Percentiles rank a stretch among this genome's conserved stretches.
These are phyloP conservation scores for Cercospora sp. DNA, from an alignment of 2,329 filamentous ascomycete genomes.

Conservation along the genomic window DNA sequence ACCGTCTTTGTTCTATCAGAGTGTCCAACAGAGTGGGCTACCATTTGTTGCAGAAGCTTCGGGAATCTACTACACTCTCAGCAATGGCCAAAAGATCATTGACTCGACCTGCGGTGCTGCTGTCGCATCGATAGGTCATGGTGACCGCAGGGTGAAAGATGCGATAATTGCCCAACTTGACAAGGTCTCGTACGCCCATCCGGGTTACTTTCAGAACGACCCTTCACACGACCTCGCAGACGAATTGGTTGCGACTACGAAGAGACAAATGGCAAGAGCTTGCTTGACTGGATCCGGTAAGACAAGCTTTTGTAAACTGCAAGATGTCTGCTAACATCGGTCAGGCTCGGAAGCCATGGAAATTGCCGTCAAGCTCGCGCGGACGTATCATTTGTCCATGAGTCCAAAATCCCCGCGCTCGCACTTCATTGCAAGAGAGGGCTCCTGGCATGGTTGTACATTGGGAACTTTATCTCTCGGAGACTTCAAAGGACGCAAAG, in stretches of 20 bases:
- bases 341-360: constrained; percentile 46
- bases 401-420: constrained; percentile 41
- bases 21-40: constrained; percentile 5
- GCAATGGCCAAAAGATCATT: constrained; percentile 23
- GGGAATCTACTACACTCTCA: constrained; percentile 17
- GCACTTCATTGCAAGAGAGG: constrained; percentile 47
- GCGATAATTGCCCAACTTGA: constrained; percentile 61
- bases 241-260: constrained; percentile 6
- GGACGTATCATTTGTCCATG: constrained; percentile 52
- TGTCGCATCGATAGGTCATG: constrained; percentile 25
- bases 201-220: constrained; percentile 56
- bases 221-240: constrained; percentile 53
- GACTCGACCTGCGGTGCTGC: constrained; percentile 25
- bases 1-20: neutral
- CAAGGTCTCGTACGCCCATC: constrained; percentile 57
- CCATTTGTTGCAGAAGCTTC: constrained; percentile 49
- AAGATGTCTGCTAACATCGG: constrained; percentile 10
- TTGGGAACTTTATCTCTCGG: constrained; percentile 49
- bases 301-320: neutral
- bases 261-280: constrained; percentile 7
- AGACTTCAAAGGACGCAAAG: constrained; percentile 36
- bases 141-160: constrained; percentile 47
- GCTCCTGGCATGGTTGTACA: constrained; percentile 54
- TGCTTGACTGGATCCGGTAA: constrained; percentile 8
- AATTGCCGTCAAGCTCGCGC: constrained; percentile 50